Evolutionary conservation across 2,329 filamentous ascomycete genomes (phyloP), one percentile per base, ranked within the genome.

Genomic region (Hymenoscyphus repandus): DNA sequence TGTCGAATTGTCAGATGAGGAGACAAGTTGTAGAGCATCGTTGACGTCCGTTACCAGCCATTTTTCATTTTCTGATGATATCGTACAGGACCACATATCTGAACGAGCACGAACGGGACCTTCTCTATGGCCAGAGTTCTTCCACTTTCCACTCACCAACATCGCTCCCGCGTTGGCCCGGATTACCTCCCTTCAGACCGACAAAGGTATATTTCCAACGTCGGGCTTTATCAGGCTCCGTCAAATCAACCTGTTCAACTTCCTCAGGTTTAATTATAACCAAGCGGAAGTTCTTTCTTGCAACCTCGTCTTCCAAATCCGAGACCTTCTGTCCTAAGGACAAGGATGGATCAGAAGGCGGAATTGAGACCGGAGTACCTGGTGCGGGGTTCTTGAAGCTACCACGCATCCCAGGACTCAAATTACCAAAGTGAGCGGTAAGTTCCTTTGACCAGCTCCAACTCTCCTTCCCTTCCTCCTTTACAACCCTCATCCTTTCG

Each of bases 381-480:
- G 87, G 85, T 5, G 79, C 74, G 64, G 93, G 78, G 65, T 86
- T 82, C 69, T 54, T 60, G 39, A 90, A 91, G 7, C 80, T 78
- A 9, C 86, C 86, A 66, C 91, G 78, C 83, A 96, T 90, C 1
- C 75, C 72, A 6, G 92, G 92, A 58, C 80, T 85, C 60, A 93
- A 70, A 68, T 96, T 96, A 17, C 90, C 92, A 78, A 96, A 97
- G 67, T 93, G 88, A 44, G 81, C 88, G 45, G 88, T 90, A 34
- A 96, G 69, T 70, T 96, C 90, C 56, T 75, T 85, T 42, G 72
- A 72, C 85, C 90, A 96, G 59, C 79, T 86, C 89, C 90, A 66
- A 15, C 32, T 40, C 12, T 61, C 58, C 48, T 60, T 61, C 11
- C 64, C 64, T 6, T 65, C 60, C 22, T 61, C 59, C 5, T 62